Evolutionary conservation across 495 filamentous ascomycete species (phyloP).

Genomic region (Cryomyces antarcticus): DNA sequence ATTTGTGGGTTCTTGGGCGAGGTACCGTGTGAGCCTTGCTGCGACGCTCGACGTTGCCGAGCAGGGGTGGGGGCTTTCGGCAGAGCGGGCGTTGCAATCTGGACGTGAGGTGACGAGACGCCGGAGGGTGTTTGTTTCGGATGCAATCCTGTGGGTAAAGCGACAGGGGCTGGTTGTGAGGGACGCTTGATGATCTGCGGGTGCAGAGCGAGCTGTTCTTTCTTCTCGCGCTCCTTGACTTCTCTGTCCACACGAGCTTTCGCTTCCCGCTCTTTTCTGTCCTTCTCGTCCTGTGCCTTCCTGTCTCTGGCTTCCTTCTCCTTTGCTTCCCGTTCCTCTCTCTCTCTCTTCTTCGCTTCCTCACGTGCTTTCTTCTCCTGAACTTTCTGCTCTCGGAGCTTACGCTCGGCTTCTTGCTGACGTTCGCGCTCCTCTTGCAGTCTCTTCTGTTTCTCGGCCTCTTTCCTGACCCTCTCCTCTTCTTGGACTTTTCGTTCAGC

Average conservation of each 20-base stretch:
- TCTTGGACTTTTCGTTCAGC: constrained; percentile 79
- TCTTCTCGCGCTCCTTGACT: constrained; percentile 44
- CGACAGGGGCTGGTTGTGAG: constrained; percentile 24
- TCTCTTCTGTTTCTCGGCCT: constrained; percentile 57
- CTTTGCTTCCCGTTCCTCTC: constrained; percentile 55
- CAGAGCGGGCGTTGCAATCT: constrained; percentile 57
- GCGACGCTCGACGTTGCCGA: constrained; percentile 54
- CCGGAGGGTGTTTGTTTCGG: constrained; percentile 22
- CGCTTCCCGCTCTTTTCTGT: constrained; percentile 24
- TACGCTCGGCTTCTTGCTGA: constrained; percentile 54
- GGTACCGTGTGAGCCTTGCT: constrained; percentile 55
- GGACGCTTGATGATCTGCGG: constrained; percentile 21
- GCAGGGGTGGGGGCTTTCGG: constrained; percentile 68
- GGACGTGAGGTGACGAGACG: constrained; percentile 57
- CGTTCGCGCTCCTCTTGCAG: constrained; percentile 67
- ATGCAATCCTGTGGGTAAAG: constrained; percentile 35
- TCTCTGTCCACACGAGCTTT: constrained; percentile 17
- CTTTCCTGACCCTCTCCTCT: constrained; percentile 62
- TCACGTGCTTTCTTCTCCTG: constrained; percentile 49
- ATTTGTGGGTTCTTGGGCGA: constrained; percentile 42
- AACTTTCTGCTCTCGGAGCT: constrained; percentile 51
- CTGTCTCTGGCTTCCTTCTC: constrained; percentile 37
- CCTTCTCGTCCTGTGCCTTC: constrained; percentile 28
- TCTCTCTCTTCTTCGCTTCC: constrained; percentile 39
- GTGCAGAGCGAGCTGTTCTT: constrained; percentile 26